Percentiles rank a stretch among this genome's conserved stretches.
phyloP scores from a whole-genome alignment of 306 rosid species.

The Gleditsia sinensis region DNA sequence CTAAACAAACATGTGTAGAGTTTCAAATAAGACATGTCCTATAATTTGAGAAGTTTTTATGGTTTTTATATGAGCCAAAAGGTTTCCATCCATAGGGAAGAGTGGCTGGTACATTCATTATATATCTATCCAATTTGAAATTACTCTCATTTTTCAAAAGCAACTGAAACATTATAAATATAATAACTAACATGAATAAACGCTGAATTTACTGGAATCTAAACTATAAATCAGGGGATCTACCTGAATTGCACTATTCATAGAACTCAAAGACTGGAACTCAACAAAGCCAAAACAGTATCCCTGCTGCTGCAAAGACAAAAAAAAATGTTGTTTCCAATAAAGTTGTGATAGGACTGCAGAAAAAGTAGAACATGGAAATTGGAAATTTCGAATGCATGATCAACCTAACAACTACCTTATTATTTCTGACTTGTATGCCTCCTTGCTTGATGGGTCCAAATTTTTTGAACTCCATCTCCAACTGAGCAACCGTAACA shows the following conservation, averaged over 20 bases:
- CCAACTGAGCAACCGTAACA: constrained; percentile 57
- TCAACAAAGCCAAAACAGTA: constrained; percentile 87
- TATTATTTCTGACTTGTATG: constrained; percentile 74
- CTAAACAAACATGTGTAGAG: background rate
- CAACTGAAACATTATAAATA: constrained; percentile 21
- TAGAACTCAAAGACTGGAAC: constrained; percentile 56
- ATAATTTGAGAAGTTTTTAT: background rate
- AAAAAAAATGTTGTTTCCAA: background rate
- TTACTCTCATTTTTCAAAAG: constrained; percentile 12
- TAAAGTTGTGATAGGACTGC: constrained; percentile 28
- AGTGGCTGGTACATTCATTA: background rate
- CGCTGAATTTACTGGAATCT: constrained; percentile 13
- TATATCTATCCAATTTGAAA: constrained; percentile 16
- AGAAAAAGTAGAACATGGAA: background rate
- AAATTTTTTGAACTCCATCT: constrained; percentile 64
- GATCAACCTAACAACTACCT: constrained; percentile 42
- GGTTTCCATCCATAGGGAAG: background rate
- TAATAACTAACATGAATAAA: constrained; percentile 17
- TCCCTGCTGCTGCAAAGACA: constrained; percentile 66
- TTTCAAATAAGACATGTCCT: constrained; percentile 3
- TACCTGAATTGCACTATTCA: constrained; percentile 74
- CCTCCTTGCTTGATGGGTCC: constrained; percentile 77
- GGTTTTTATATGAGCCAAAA: background rate
- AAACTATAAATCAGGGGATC: constrained; percentile 18
- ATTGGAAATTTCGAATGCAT: constrained; percentile 10